A percentile compares a stretch with the other conserved stretches of the same genome.
Conservation (phyloP, 805 yeast species). For the Wickerhamiella bombiphila region DNA sequence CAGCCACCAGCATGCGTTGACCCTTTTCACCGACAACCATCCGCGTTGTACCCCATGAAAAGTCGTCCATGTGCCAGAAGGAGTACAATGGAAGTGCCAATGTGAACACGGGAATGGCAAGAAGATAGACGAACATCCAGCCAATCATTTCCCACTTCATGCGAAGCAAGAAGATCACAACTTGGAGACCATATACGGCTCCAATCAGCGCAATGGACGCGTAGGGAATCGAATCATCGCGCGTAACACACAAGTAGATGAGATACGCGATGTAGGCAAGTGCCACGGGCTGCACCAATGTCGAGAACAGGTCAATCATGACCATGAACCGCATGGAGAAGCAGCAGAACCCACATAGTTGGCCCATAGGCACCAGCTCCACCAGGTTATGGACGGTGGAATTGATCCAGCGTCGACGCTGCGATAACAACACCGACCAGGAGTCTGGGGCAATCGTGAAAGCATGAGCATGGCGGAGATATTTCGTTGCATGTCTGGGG, state of each 20-base stretch:
- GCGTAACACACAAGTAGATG: conserved; percentile 33
- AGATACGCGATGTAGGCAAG: conserved; percentile 35
- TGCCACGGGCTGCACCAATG: conserved; percentile 48
- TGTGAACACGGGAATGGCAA: conserved; percentile 47
- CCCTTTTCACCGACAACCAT: conserved; percentile 39
- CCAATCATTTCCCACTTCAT: conserved; percentile 34
- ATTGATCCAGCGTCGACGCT: conserved; percentile 56
- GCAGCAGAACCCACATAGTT: conserved; percentile 52
- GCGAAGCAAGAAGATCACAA: conserved; percentile 35
- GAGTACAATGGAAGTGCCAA: conserved; percentile 43
- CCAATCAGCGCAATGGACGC: conserved; percentile 42
- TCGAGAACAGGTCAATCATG: conserved; percentile 41
- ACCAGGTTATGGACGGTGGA: conserved; percentile 50
- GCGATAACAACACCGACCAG: conserved; percentile 43
- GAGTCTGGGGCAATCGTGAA: conserved; percentile 46
- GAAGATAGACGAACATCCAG: conserved; percentile 41
- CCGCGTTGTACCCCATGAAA: conserved; percentile 55
- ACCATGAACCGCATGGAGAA: conserved; percentile 50
- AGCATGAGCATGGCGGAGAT: conserved; percentile 43
- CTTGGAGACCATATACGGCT: conserved; percentile 45
- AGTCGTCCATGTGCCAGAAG: conserved; percentile 53
- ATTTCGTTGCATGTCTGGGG: conserved; percentile 41
- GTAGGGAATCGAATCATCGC: conserved; percentile 37
- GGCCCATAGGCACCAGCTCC: conserved; percentile 43
- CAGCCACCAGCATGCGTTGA: conserved; percentile 32